Percentiles rank a stretch among this genome's conserved stretches.
Conservation (phyloP, 805 yeast genomes). For the Yueomyces sinensis region DNA sequence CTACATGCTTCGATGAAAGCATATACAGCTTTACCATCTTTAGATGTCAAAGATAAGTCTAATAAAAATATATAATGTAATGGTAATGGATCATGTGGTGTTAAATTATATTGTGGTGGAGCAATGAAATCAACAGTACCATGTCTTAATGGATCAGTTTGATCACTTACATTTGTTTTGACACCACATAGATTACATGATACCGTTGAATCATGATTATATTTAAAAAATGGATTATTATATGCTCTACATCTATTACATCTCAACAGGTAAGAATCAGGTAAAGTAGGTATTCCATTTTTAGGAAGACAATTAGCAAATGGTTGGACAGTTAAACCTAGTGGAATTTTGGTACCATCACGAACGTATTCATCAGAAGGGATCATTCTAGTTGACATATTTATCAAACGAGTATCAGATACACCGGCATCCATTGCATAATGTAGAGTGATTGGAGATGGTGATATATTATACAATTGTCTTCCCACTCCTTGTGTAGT, state of each 20-base stretch:
- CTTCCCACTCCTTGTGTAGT: neutral
- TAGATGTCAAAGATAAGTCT: conserved; percentile 51
- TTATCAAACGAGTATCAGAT: conserved; percentile 63
- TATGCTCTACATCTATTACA: conserved; percentile 85
- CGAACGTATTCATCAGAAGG: conserved; percentile 66
- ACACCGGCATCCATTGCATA: conserved; percentile 68
- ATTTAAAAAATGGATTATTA: conserved; percentile 68
- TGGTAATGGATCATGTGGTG: conserved; percentile 29
- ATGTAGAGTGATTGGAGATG: conserved; percentile 60
- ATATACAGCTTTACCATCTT: conserved; percentile 35
- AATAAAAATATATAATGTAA: conserved; percentile 58
- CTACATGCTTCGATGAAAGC: conserved; percentile 59
- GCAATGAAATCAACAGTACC: conserved; percentile 81
- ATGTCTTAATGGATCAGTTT: conserved; percentile 41
- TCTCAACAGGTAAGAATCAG: conserved; percentile 45
- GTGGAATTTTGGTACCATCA: conserved; percentile 56
- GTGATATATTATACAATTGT: conserved; percentile 22
- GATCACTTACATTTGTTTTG: conserved; percentile 49
- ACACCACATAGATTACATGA: conserved; percentile 79
- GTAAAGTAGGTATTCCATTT: conserved; percentile 20
- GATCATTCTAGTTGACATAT: conserved; percentile 67
- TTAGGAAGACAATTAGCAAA: conserved; percentile 48
- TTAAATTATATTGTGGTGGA: conserved; percentile 52
- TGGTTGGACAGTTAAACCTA: conserved; percentile 69
- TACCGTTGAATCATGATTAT: conserved; percentile 44